Base-by-base conservation (phyloP, 495 filamentous ascomycete species). In the Podospora comata region DNA sequence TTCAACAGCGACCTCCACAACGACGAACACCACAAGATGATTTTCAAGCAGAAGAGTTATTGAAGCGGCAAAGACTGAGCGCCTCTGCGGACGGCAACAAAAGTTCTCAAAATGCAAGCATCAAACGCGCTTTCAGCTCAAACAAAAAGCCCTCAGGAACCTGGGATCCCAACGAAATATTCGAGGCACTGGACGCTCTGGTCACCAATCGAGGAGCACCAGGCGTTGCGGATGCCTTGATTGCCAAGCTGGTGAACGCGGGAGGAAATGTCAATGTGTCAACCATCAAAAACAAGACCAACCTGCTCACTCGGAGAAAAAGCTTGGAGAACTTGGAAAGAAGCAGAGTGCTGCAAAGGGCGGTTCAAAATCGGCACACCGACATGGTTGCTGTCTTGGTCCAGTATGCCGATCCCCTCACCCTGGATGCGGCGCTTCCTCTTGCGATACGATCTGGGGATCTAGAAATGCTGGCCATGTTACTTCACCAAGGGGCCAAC, bases 301-400 rank as follows among this genome's bases (percentile, higher is more conserved):
- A 74, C 62, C 65, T 84, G 9, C 73, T 85, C 11, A 78, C 72
- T 44, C 70, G 82, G 64, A 77, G 78, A 65, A 80, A 71, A 63
- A 84, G 82, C 70, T 56, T 81, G n/a, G 81, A 85, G 44, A 65
- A 65, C 1, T 65, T 82, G 59, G 79, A 83, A 62, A 77, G 77
- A 56, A 80, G 80, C 67, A 75, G 78, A 19, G 70, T 84, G 3
- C 69, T 85, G 44, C 77, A 80, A 30, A 81, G 76, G 54, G 82
- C 82, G 5, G 78, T 84, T 57, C 71, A 80, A 65, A 82, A 80
- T 56, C 75, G 73, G 1, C 81, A 84, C 19, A 48, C 69, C 26
- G 82, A 85, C 53, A 85, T 85, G 82, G 74, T 85, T 34, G 76
- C 81, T 54, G 75, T 85, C 16, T 70, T 85, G 32, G 72, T 79